Evolutionary conservation across 345 rosid genomes (phyloP), one percentile per base, ranked within the genome.

Genomic region (Camelina neglecta): DNA sequence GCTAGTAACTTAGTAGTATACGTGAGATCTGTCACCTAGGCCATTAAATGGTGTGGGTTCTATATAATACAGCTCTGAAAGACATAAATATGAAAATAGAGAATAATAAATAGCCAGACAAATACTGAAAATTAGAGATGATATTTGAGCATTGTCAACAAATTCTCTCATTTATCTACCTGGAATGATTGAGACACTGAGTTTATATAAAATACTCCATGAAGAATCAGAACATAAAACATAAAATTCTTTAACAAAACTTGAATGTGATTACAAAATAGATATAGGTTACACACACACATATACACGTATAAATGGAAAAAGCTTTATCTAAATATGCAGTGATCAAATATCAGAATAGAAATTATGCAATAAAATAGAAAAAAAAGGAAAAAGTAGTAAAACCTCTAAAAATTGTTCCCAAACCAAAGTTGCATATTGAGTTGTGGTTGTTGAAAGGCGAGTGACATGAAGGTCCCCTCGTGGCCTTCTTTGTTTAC

Each of bases 391-490:
- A 0, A 20, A 58, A 50, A 68, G 39, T n/a, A 71, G 48, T 6
- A 35, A 23, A 60, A 71, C 29, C 36, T 41, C 21, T 9, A 41
- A n/a, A 51, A 16, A 16, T 53, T 54, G 38, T 54, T 42, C 23
- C 49, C 31, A 42, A 63, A 31, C 16, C 2, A 35, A 65, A 53
- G 5, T 33, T 13, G 23, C 24, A 56, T 7, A 65, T 18, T 48
- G 59, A 66, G 42, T 66, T 58, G 67, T 58, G 60, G 23, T 48
- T 48, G 59, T 66, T 58, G 78, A 74, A 58, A 38, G 38, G 60
- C 11, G 44, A 48, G 67, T 66, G 73, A 50, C 73, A 75, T 67
- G 60, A 59, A 67, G 53, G 78, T 75, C 73, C 78, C 78, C 78
- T 56, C 73, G 5, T 10, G 24, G 48, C 31, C 41, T 65, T 74